phyloP scores from a whole-genome alignment of 306 rosid species.

The Purshia tridentata region DNA sequence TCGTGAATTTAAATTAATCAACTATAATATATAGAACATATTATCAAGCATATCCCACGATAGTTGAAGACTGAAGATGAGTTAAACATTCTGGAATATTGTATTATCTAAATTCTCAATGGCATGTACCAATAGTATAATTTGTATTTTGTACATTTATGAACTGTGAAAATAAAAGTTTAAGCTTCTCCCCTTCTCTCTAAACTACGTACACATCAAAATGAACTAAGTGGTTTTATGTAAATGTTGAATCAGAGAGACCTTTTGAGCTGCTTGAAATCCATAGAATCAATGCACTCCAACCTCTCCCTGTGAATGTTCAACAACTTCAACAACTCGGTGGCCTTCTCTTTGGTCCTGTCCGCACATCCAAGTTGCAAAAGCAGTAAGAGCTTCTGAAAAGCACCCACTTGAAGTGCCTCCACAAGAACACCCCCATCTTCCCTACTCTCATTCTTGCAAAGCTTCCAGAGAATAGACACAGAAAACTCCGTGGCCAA shows the following conservation, averaged over 20 bases:
- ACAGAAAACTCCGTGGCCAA: conserved; percentile 39
- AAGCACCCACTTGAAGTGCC: conserved; percentile 46
- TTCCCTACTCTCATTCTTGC: conserved; percentile 24
- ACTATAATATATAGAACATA: too few relatives aligned
- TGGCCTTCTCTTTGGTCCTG: conserved; percentile 40
- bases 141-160: too few relatives aligned
- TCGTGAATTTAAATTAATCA: too few relatives aligned
- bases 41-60: too few relatives aligned
- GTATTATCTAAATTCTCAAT: too few relatives aligned
- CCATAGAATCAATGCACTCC: conserved; percentile 48
- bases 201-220: background rate
- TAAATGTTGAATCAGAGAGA: conserved; percentile 29
- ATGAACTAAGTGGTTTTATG: background rate
- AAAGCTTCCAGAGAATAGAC: conserved; percentile 42
- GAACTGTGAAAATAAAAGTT: background rate
- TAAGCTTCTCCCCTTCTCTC: background rate
- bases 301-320: conserved; percentile 35
- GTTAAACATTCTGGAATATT: too few relatives aligned
- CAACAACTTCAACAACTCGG: conserved; percentile 38
- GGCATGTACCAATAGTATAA: too few relatives aligned
- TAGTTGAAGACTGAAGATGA: too few relatives aligned
- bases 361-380: conserved; percentile 50
- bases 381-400: conserved; percentile 48
- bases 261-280: conserved; percentile 49
- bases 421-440: conserved; percentile 24